These are phyloP conservation scores for Coemansia umbellata DNA, from an alignment of 192 early-diverging fungal species.

Conservation along the genomic window DNA sequence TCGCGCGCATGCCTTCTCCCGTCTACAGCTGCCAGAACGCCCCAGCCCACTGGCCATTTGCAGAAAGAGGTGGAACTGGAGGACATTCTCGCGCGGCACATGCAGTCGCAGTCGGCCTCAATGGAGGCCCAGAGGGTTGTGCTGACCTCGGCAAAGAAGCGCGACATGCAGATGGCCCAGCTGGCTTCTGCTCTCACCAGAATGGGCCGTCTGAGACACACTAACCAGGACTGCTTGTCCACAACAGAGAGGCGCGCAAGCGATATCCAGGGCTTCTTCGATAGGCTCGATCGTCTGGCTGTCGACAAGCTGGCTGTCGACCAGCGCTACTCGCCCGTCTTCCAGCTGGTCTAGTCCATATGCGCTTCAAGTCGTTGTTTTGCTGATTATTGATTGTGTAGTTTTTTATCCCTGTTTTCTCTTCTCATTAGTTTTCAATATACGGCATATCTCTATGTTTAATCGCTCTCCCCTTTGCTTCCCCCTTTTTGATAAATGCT, in stretches of 20 bases:
- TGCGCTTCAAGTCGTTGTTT: background rate
- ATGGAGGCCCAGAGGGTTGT: conserved; percentile 36
- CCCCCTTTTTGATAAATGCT: background rate
- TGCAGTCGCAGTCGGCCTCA: conserved; percentile 2
- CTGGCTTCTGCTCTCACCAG: conserved; percentile 27
- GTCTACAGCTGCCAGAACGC: background rate
- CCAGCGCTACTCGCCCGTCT: conserved; percentile 23
- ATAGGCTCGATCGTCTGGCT: conserved; percentile 19
- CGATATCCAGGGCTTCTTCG: conserved; percentile 40
- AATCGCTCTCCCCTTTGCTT: background rate
- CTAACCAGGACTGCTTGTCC: conserved; percentile 35
- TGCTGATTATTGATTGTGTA: too few relatives aligned
- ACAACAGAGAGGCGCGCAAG: conserved; percentile 13
- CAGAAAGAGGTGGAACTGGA: conserved; percentile 15
- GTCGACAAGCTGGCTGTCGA: conserved; percentile 19
- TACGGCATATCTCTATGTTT: background rate
- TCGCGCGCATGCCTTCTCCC: conserved; percentile 27
- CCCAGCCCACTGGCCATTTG: conserved; percentile 1
- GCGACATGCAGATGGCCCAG: conserved; percentile 37
- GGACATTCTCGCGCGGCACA: conserved; percentile 18
- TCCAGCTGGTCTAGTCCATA: background rate
- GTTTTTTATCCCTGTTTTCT: conserved; percentile 1
- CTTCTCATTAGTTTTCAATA: conserved; percentile 5
- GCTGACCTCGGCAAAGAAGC: conserved; percentile 19
- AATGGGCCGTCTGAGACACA: conserved; percentile 35